phyloP scores from a whole-genome alignment of 495 filamentous ascomycete species.

The Aspergillus heteromorphus region DNA sequence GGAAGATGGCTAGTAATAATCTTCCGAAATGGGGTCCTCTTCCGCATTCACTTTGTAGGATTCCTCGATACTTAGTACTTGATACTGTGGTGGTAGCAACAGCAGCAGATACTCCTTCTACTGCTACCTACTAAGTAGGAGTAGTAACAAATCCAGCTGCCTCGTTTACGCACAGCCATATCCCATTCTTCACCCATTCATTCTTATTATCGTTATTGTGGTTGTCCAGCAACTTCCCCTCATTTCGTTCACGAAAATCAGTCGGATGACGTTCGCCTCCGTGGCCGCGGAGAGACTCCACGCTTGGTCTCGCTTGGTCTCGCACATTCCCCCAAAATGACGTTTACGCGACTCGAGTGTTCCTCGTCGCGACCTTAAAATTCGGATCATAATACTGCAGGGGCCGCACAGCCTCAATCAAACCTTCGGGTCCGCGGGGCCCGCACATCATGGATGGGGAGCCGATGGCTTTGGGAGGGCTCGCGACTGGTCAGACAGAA shows the following conservation, averaged over 20 bases:
- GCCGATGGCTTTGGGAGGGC: conserved; percentile 12
- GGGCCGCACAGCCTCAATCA: conserved; percentile 8
- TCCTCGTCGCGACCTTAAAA: conserved; percentile 9
- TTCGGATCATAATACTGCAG: conserved; percentile 18
- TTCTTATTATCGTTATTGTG: not conserved
- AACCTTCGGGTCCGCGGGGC: not conserved
- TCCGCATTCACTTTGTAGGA: conserved; percentile 10
- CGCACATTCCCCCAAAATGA: conserved; percentile 1
- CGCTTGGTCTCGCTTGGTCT: conserved; percentile 7
- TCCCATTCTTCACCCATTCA: not conserved
- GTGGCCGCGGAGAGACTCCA: not conserved
- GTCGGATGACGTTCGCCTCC: conserved; percentile 9
- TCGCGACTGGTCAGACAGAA: conserved; percentile 10
- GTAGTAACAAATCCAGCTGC: too few species aligned
- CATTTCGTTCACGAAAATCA: conserved; percentile 6
- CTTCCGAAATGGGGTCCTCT: conserved; percentile 21
- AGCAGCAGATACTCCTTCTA: not conserved
- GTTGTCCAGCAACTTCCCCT: not conserved
- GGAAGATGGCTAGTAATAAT: too few species aligned
- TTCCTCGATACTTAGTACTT: not conserved
- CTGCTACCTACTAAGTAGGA: not conserved
- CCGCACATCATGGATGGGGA: conserved; percentile 12
- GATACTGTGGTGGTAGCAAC: not conserved
- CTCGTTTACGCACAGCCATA: not conserved
- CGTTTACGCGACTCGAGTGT: conserved; percentile 5